phyloP scores from a whole-genome alignment of 192 early-diverging fungal species.

The Gamsiella multidivaricata region DNA sequence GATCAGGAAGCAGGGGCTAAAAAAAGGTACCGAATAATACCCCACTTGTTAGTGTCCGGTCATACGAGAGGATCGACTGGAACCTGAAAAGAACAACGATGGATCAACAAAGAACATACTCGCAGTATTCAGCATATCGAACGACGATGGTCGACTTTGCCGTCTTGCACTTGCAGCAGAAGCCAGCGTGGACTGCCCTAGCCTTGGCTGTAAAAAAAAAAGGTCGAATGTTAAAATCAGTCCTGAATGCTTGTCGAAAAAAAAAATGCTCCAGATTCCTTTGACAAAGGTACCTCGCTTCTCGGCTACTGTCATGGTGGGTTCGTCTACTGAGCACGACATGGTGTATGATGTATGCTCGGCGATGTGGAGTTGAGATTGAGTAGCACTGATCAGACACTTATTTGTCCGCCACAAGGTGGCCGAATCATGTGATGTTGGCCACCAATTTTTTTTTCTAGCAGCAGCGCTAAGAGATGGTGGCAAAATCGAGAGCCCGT shows the following conservation, averaged over 20 bases:
- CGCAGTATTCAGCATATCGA: conserved; percentile 82
- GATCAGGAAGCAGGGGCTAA: conserved; percentile 76
- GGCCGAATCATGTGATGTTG: too few relatives aligned
- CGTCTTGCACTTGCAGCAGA: conserved; percentile 85
- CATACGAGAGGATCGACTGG: not conserved
- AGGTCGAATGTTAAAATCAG: not conserved
- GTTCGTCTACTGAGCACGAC: conserved; percentile 51
- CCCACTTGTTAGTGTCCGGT: not conserved
- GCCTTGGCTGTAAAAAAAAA: conserved; percentile 22
- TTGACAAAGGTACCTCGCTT: conserved; percentile 32
- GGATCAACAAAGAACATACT: conserved; percentile 58
- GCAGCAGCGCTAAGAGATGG: too few relatives aligned
- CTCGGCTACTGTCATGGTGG: conserved; percentile 48
- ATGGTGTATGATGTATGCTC: conserved; percentile 8
- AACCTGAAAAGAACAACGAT: not conserved
- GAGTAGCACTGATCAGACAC: too few relatives aligned
- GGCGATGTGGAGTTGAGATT: not conserved
- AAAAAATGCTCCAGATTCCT: not conserved
- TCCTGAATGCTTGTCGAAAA: not conserved
- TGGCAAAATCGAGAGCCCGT: too few relatives aligned
- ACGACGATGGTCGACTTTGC: conserved; percentile 71
- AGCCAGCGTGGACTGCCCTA: conserved; percentile 42
- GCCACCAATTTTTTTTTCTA: too few relatives aligned
- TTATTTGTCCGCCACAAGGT: too few relatives aligned
- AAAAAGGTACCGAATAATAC: not conserved